Evolutionary conservation across 805 yeast genomes (phyloP), one percentile per base, ranked within the genome.

Genomic region (Komagataella mondaviorum): DNA sequence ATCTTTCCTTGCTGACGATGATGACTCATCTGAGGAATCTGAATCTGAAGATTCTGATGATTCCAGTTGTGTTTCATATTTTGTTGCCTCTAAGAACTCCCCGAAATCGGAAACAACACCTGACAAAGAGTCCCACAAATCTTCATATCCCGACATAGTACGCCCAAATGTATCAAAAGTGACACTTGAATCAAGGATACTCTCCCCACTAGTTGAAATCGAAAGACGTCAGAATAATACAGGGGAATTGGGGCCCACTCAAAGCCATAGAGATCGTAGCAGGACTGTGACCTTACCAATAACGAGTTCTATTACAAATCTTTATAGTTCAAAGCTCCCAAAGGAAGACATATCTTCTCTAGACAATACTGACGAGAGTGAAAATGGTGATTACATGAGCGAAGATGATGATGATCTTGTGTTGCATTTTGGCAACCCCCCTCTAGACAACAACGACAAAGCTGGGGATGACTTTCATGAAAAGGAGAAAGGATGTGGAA

Each of bases 351-450:
- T 22, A 6, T 45, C 47, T 7, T 45, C 23, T 45, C 47, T 45
- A 7, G 47, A 18, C 23, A 20, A 45, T 6, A 45, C 12, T 18
- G 16, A 22, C 10, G 24, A 45, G 12, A 45, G 22, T 18, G 43
- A 45, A 45, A 20, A 44, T 10, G 36, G 45, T 4, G 47, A 48
- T 8, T 45, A 48, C 7, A 50, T 14, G 10, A 18, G 23, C 24
- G 52, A 47, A n/a, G 50, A 48, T 16, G 55, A 55, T 17, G 58
- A 56, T 20, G 49, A 47, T 8, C 51, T 51, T 6, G 53, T 57
- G 6, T 51, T 56, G 20, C 49, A 55, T 2, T 56, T 55, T 47
- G 56, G 58, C 6, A 49, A 46, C 10, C 24, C 47, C 4, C 22
- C 24, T 8, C 4, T 17, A 14, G 24, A 45, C 12, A 45, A 24